Percentiles rank a stretch among this genome's conserved stretches.
Conservation (phyloP, 306 rosid species). For the Biancaea sappan region DNA sequence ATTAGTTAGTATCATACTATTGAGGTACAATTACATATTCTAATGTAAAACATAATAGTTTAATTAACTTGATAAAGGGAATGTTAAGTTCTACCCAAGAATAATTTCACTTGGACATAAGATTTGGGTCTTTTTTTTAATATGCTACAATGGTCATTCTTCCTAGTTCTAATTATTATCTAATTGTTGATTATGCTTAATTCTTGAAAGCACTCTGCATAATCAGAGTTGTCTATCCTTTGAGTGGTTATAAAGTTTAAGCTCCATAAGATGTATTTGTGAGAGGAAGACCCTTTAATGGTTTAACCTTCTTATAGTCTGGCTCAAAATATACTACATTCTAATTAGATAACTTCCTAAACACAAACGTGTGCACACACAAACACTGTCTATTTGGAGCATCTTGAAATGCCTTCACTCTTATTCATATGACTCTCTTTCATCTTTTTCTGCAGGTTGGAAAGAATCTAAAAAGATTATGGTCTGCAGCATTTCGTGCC, state of each 20-base stretch:
- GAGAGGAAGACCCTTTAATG: background rate
- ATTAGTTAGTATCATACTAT: background rate
- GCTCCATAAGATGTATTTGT: background rate
- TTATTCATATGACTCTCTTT: conserved; percentile 23
- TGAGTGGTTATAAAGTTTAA: background rate
- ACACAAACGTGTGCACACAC: background rate
- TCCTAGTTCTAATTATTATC: background rate
- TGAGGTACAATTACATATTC: background rate
- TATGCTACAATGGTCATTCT: background rate
- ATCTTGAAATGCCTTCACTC: conserved; percentile 20
- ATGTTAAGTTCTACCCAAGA: background rate
- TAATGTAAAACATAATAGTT: background rate
- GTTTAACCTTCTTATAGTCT: background rate
- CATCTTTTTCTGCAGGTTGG: conserved; percentile 55
- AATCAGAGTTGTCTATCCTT: conserved; percentile 1
- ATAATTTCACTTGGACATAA: background rate
- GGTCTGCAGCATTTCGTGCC: conserved; percentile 88
- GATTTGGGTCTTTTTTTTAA: background rate
- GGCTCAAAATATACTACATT: background rate
- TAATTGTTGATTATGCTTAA: conserved; percentile 18
- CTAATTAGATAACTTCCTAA: conserved; percentile 9
- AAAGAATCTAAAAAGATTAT: conserved; percentile 74
- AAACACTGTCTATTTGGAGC: background rate
- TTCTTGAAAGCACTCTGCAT: conserved; percentile 1
- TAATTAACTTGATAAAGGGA: conserved; percentile 4